phyloP scores from a whole-genome alignment of 352 stramenopile species.

The Phytopythium oedochilum region DNA sequence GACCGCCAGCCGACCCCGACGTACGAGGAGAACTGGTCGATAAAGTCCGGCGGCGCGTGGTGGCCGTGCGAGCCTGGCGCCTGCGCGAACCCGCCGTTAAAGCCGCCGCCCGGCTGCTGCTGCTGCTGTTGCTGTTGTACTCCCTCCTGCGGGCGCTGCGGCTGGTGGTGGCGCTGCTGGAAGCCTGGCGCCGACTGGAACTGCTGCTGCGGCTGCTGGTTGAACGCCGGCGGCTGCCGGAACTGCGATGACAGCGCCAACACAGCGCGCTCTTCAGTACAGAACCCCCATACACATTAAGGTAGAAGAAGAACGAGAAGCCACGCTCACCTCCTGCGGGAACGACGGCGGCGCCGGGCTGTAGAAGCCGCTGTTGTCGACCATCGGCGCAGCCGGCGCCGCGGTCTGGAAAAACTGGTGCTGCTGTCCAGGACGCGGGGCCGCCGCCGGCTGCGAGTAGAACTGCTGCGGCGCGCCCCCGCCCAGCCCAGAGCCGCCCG shows the following conservation, averaged over 20 bases:
- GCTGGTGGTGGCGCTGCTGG: conserved; percentile 27
- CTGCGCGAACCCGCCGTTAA: conserved; percentile 15
- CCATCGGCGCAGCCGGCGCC: conserved; percentile 7
- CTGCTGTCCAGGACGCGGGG: conserved; percentile 33
- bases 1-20: conserved; percentile 5
- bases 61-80: conserved; percentile 1
- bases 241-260: conserved; percentile 17
- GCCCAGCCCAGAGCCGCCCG: conserved; percentile 12
- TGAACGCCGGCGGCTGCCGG: conserved; percentile 18
- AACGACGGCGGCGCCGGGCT: conserved; percentile 17
- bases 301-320: neutral
- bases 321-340: conserved; percentile 28
- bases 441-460: conserved; percentile 25
- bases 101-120: conserved; percentile 16
- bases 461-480: conserved; percentile 29
- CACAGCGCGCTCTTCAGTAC: neutral
- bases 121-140: conserved; percentile 18
- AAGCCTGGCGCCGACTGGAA: conserved; percentile 23
- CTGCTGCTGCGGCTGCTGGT: conserved; percentile 27
- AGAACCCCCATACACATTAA: too few relatives aligned
- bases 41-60: conserved; percentile 46
- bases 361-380: conserved; percentile 25
- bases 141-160: conserved; percentile 9
- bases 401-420: conserved; percentile 53
- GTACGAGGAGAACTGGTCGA: conserved; percentile 73